Evolutionary conservation across 495 filamentous ascomycete genomes (phyloP), one percentile per base, ranked within the genome.

Genomic region (Halenospora varia): DNA sequence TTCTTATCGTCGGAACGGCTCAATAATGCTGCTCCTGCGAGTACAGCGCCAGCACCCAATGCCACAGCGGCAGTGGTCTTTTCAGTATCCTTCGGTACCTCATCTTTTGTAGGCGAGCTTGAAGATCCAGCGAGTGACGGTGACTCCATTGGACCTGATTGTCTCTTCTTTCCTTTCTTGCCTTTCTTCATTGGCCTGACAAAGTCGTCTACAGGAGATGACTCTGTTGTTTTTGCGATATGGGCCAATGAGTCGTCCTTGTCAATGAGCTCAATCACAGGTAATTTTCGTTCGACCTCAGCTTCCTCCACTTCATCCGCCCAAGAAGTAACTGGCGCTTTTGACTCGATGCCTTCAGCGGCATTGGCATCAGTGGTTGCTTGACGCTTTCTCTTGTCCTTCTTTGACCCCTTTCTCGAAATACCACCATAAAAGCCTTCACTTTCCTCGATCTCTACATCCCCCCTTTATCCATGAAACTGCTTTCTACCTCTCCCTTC

Each of bases 321-420:
- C 64, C 64, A 66, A 23, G 56, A 60, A 3, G 57, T 66, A 18
- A 60, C 19, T 17, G 59, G 56, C 3, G 40, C 17, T 15, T 45
- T 51, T 1, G 64, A 23, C 19, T 10, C 25, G 29, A 24, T 10
- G 11, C 19, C 42, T 18, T 55, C 53, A 40, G 15, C 48, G 2
- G 26, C 39, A 18, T 15, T 48, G 2, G 25, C 22, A 52, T 57
- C 56, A 15, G 53, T 44, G 3, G 63, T 66, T 11, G 63, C 20
- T 62, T 66, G 61, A 53, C 64, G 59, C 52, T 70, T 66, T 55
- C 67, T 65, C 61, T 65, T 70, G 25, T 64, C 60, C 48, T 64
- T 59, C 55, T 61, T 62, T 23, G 51, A 64, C 55, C 40, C 18
- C 41, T 62, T 64, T 23, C 50, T 61, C 41, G 60, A 64, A 44